A percentile compares a stretch with the other conserved stretches of the same genome.
Conservation (phyloP, 352 stramenopile genomes). For the Phytophthora aleatoria region DNA sequence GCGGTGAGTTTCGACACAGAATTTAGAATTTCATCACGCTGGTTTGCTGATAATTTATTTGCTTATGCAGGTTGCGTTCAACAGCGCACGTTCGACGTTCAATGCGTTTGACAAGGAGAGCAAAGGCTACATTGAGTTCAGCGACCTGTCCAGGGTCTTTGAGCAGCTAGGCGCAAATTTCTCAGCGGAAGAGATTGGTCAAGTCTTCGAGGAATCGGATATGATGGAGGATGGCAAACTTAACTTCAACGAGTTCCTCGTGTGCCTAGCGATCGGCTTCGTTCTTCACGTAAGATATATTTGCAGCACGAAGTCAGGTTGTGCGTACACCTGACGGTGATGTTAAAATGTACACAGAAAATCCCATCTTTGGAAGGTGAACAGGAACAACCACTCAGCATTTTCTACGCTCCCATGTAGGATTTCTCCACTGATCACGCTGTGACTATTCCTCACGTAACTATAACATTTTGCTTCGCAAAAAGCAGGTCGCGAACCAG, state of each 20-base stretch:
- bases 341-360: conserved; percentile 40
- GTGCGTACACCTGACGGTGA: neutral
- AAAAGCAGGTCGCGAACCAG: conserved; percentile 15
- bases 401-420: conserved; percentile 84
- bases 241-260: conserved; percentile 89
- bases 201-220: conserved; percentile 85
- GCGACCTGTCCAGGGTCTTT: conserved; percentile 72
- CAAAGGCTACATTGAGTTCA: conserved; percentile 81
- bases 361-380: conserved; percentile 77
- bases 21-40: neutral
- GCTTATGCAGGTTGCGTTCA: conserved; percentile 58
- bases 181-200: conserved; percentile 68
- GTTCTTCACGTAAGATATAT: conserved; percentile 70
- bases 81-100: conserved; percentile 81
- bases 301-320: neutral
- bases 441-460: neutral
- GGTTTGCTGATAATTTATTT: neutral
- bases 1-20: conserved; percentile 28
- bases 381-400: conserved; percentile 52
- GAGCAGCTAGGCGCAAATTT: conserved; percentile 80
- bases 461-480: neutral
- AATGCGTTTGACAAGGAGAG: conserved; percentile 60
- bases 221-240: conserved; percentile 82
- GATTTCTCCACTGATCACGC: neutral
- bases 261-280: conserved; percentile 87